Evolutionary conservation across 1,139 yeast species (phyloP).

Genomic region (Suhomyces wounanorum): DNA sequence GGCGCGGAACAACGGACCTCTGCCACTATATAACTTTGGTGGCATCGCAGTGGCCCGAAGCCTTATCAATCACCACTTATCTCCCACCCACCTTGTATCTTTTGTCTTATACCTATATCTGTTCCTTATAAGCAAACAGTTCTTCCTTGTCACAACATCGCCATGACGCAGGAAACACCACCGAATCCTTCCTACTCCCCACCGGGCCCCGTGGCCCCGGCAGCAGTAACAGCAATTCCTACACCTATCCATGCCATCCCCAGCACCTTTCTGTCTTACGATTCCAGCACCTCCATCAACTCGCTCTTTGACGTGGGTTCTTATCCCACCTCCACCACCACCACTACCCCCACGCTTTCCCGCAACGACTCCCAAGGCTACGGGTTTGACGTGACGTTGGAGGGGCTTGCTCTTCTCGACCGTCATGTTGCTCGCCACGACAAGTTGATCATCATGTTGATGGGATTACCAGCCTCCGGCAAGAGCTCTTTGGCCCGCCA

Average conservation of each 20-base stretch:
- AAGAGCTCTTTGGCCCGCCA: conserved; percentile 65
- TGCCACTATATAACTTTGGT: not conserved
- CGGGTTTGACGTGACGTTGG: not conserved
- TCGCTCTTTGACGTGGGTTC: conserved; percentile 28
- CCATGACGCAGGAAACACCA: not conserved
- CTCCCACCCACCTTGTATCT: no score
- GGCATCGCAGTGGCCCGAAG: not conserved
- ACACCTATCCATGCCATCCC: not conserved
- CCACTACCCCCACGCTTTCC: conserved; percentile 18
- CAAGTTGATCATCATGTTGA: conserved; percentile 45
- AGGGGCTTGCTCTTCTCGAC: not conserved
- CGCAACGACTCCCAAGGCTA: conserved; percentile 15
- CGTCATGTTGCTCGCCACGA: conserved; percentile 12
- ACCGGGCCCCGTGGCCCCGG: not conserved
- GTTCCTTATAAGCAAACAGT: not conserved
- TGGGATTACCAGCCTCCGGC: conserved; percentile 74
- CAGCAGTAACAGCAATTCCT: not conserved
- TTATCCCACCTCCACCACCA: conserved; percentile 18
- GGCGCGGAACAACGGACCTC: conserved; percentile 2
- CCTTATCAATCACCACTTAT: not conserved
- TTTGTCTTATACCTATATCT: no score
- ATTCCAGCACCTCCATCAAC: conserved; percentile 30
- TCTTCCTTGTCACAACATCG: not conserved
- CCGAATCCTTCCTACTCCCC: not conserved
- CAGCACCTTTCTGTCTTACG: conserved; percentile 13